Evolutionary conservation across 805 yeast genomes (phyloP).

Genomic region (Ogataea trehaloabstinens): DNA sequence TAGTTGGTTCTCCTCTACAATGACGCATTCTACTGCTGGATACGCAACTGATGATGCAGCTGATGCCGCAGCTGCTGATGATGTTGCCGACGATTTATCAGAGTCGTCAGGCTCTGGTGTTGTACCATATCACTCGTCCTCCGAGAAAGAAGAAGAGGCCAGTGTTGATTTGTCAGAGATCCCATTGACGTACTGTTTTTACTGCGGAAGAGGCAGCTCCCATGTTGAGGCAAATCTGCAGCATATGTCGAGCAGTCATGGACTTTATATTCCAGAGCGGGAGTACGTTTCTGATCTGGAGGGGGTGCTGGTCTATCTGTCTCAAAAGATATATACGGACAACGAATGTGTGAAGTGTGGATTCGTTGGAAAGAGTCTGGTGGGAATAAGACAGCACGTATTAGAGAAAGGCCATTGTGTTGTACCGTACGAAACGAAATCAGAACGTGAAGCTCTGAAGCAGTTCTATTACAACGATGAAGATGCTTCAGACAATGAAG

Average conservation of each 20-base stretch:
- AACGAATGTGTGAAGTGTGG: constrained; percentile 78
- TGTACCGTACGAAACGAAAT: constrained; percentile 80
- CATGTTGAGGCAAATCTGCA: constrained; percentile 46
- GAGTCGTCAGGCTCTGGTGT: neutral
- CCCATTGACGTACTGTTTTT: constrained; percentile 46
- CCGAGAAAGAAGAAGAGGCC: neutral
- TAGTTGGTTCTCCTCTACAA: constrained; percentile 47
- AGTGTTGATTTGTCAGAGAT: constrained; percentile 16
- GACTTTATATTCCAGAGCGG: constrained; percentile 83
- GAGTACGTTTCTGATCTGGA: constrained; percentile 62
- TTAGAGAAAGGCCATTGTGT: constrained; percentile 79
- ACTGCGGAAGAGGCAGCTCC: constrained; percentile 41
- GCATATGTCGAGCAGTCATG: constrained; percentile 80
- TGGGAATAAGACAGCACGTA: constrained; percentile 88
- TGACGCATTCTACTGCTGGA: neutral
- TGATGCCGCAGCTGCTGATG: constrained; percentile 17
- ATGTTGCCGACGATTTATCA: constrained; percentile 5
- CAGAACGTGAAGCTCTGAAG: constrained; percentile 66
- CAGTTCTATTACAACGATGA: constrained; percentile 79
- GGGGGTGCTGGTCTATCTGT: constrained; percentile 70
- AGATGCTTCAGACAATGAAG: constrained; percentile 21
- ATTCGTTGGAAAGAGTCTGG: constrained; percentile 74
- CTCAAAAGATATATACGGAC: constrained; percentile 75
- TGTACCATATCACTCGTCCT: neutral
- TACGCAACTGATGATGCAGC: constrained; percentile 17